Percentiles rank a stretch among this genome's conserved stretches.
Conservation (phyloP, 2,329 filamentous ascomycete genomes). For the Aspergillus udagawae region DNA sequence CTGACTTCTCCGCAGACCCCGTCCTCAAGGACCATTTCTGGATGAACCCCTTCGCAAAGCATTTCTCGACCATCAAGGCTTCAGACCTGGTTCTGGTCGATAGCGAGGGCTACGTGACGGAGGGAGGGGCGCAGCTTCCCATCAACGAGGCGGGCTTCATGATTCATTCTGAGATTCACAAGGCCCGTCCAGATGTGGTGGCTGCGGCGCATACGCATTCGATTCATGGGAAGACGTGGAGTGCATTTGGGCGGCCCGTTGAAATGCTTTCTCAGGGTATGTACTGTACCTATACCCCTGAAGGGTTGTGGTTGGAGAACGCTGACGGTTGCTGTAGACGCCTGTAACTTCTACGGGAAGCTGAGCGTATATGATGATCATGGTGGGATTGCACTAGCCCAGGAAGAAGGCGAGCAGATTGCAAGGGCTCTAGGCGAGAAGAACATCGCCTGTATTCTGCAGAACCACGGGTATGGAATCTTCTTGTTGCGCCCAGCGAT, state of each 20-base stretch:
- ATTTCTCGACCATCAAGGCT: constrained; percentile 40
- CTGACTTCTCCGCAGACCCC: constrained; percentile 23
- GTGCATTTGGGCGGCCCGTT: constrained; percentile 55
- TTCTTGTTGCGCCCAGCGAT: background rate
- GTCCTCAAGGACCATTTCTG: constrained; percentile 37
- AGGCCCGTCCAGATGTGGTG: constrained; percentile 55
- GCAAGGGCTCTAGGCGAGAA: constrained; percentile 36
- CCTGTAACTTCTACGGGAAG: constrained; percentile 38
- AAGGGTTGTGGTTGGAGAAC: background rate
- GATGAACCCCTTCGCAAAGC: constrained; percentile 39
- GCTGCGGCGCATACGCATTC: constrained; percentile 58
- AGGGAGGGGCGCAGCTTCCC: constrained; percentile 37
- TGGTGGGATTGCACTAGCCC: constrained; percentile 38
- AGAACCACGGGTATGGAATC: constrained; percentile 37
- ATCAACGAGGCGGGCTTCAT: constrained; percentile 51
- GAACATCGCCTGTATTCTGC: constrained; percentile 39
- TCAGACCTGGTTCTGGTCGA: constrained; percentile 41
- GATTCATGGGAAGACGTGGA: constrained; percentile 60
- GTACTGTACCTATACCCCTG: background rate
- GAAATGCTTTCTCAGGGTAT: constrained; percentile 59
- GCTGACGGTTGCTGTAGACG: constrained; percentile 21
- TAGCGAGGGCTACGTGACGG: constrained; percentile 37
- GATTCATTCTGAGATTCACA: constrained; percentile 58
- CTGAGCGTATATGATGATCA: constrained; percentile 38
- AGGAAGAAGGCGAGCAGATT: constrained; percentile 38